These are phyloP conservation scores for Phialocephala sp. DNA, from an alignment of 2,329 filamentous ascomycete species.

Conservation along the genomic window DNA sequence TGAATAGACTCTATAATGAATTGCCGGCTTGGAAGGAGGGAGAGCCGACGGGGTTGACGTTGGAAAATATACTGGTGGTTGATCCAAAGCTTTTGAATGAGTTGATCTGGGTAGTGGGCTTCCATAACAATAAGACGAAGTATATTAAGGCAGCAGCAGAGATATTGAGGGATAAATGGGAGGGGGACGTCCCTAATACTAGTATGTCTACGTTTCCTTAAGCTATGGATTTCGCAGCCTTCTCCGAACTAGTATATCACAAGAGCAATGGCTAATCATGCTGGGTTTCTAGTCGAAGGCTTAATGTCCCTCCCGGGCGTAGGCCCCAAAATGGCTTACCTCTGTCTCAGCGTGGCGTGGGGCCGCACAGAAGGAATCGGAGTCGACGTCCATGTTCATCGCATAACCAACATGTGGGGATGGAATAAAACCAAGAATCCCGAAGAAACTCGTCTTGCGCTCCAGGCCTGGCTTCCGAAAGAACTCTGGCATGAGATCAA, in stretches of 20 bases:
- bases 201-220: conserved; percentile 30
- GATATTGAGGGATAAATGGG: conserved; percentile 63
- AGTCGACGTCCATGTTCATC: conserved; percentile 77
- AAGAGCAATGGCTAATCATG: neutral
- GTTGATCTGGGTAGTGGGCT: conserved; percentile 71
- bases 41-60: conserved; percentile 55
- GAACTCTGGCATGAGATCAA: conserved; percentile 80
- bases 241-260: neutral
- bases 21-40: conserved; percentile 50
- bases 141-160: conserved; percentile 70
- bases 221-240: neutral
- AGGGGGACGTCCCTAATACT: conserved; percentile 70
- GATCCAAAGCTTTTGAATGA: conserved; percentile 64
- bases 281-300: conserved; percentile 52
- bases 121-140: conserved; percentile 77
- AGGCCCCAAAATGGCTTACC: conserved; percentile 77
- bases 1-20: conserved; percentile 67
- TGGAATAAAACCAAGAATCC: conserved; percentile 71
- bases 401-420: conserved; percentile 77
- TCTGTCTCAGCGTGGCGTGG: conserved; percentile 74
- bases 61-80: conserved; percentile 67
- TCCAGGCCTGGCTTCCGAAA: conserved; percentile 71
- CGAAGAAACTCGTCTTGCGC: conserved; percentile 67
- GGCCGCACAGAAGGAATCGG: conserved; percentile 58
- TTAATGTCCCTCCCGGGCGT: conserved; percentile 71